Base-by-base conservation (phyloP, 352 stramenopile genomes). In the Blastocystis sp. region DNA sequence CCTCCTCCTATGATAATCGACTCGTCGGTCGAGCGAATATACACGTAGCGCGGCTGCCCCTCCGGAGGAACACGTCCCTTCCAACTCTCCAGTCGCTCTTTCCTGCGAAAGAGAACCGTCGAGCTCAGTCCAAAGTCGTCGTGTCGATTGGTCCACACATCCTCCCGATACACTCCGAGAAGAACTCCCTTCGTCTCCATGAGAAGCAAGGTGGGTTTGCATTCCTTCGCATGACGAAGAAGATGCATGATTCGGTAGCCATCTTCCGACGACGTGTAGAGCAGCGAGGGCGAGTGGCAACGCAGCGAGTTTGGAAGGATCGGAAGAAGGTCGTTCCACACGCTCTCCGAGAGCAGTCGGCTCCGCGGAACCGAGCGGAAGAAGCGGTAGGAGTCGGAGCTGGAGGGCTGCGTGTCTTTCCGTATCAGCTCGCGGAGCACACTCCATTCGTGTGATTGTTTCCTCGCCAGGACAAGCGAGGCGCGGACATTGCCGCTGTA, bases 21-120 rank as follows among this genome's bases (percentile, higher is more conserved):
- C 21, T 76, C 64, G 24, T 53, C 38, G 11, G 64, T 76, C 8
- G 64, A 76, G 8, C 64, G 64, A 34, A 76, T 76, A 32, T 76
- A 76, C 16, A 76, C 40, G n/a, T 38, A 76, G 7, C 16, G 24
- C 11, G 46, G 46, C 2, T 72, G 18, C 38, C 38, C 38, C 9
- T 72, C 61, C 38, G 29, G 61, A 44, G 61, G 6, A 14, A 29
- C 7, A 3, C 24, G 11, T 1, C 61, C 64, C 2, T 34, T 34
- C 64, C 64, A 76, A 29, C 18, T 8, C 27, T 3, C n/a, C 6
- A 56, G 7, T n/a, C 18, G 1, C 11, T 76, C 24, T 21, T 27
- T 29, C 7, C 40, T 14, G n/a, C 40, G 46, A 27, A 76, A 51
- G 16, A 76, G 32, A 29, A 54, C 9, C 32, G 64, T 76, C 7